These are phyloP conservation scores for Hypoxylon sp. DNA, from an alignment of 2,329 filamentous ascomycete species.

Conservation along the genomic window DNA sequence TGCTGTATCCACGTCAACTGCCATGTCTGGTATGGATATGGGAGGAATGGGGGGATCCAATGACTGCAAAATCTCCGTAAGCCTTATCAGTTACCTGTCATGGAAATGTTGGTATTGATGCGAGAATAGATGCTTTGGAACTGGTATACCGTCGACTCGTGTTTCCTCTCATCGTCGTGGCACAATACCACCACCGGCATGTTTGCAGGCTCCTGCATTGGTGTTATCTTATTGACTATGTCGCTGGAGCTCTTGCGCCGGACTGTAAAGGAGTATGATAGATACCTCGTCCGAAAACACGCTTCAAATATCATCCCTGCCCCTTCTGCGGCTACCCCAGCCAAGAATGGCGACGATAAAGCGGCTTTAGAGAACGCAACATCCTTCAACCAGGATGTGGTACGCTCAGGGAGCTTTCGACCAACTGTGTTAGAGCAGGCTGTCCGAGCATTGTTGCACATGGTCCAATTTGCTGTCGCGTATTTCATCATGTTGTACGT, in stretches of 20 bases:
- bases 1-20: constrained; percentile 16
- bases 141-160: constrained; percentile 79
- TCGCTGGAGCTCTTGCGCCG: constrained; percentile 80
- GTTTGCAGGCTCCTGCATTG: constrained; percentile 86
- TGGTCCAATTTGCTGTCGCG: constrained; percentile 79
- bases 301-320: constrained; percentile 38
- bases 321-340: background rate
- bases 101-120: constrained; percentile 6
- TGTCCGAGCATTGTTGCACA: constrained; percentile 76
- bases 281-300: constrained; percentile 71
- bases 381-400: background rate
- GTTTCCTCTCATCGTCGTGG: constrained; percentile 80
- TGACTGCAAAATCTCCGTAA: constrained; percentile 33
- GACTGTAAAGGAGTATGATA: constrained; percentile 79
- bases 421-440: constrained; percentile 77
- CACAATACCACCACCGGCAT: constrained; percentile 77
- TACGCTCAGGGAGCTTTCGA: constrained; percentile 57
- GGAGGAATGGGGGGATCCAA: constrained; percentile 12
- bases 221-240: constrained; percentile 80
- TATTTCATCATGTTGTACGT: constrained; percentile 81
- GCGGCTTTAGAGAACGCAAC: constrained; percentile 2
- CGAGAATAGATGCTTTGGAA: constrained; percentile 80
- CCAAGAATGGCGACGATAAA: constrained; percentile 12
- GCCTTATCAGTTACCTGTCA: background rate
- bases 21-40: constrained; percentile 29